Percentiles rank a stretch among this genome's conserved stretches.
Conservation (phyloP, 2,329 filamentous ascomycete genomes). For the Penicillium hordei region DNA sequence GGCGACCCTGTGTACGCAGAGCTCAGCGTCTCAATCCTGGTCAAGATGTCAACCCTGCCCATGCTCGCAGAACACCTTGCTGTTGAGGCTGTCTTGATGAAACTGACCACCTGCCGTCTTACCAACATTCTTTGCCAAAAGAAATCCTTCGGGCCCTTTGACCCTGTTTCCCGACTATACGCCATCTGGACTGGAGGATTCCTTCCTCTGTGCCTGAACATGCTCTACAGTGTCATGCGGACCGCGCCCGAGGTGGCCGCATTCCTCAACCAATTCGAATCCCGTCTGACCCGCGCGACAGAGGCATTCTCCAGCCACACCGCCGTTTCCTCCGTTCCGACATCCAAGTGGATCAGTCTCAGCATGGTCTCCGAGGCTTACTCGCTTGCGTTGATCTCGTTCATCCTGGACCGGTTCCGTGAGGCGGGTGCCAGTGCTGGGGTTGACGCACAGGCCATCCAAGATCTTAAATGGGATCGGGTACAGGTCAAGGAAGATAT, state of each 20-base stretch:
- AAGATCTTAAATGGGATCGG: constrained; percentile 72
- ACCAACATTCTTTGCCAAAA: constrained; percentile 70
- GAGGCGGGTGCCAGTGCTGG: constrained; percentile 63
- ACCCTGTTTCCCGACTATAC: constrained; percentile 74
- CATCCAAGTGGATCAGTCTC: constrained; percentile 67
- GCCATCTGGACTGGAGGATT: constrained; percentile 87
- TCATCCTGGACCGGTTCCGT: constrained; percentile 67
- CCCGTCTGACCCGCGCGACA: constrained; percentile 70
- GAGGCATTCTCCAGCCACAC: constrained; percentile 63
- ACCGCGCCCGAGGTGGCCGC: constrained; percentile 80
- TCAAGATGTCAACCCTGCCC: constrained; percentile 80
- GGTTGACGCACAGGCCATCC: constrained; percentile 62
- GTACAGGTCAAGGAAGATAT: constrained; percentile 74
- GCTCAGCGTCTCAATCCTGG: constrained; percentile 81
- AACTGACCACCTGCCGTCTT: constrained; percentile 75
- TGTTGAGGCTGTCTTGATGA: constrained; percentile 77
- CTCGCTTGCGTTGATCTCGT: constrained; percentile 71
- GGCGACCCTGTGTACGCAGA: constrained; percentile 91
- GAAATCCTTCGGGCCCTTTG: constrained; percentile 74
- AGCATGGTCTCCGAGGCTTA: constrained; percentile 74
- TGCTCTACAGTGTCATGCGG: constrained; percentile 76
- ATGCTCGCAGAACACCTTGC: constrained; percentile 85
- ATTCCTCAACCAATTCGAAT: constrained; percentile 86
- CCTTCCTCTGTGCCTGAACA: constrained; percentile 82
- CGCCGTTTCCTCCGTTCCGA: constrained; percentile 46